Base-by-base conservation (phyloP, 768 basidiomycete genomes). In the Pulveroboletus sp. region DNA sequence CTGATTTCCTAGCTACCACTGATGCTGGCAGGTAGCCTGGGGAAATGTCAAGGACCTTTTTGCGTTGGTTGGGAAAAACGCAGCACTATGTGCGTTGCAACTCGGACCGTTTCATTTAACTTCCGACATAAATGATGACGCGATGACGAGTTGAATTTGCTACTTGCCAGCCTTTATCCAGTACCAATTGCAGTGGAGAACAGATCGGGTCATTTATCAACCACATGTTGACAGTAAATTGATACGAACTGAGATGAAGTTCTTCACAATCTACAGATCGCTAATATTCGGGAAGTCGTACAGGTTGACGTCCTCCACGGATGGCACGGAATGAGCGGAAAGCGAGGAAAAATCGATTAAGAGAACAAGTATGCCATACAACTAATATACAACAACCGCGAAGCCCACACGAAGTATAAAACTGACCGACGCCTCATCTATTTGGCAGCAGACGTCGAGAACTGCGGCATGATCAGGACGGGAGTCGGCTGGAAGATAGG, bases 401-500 rank as follows among this genome's bases (percentile, higher is more conserved):
- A 36, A 20, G 27, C 30, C 45, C 38, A 53, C 13, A 45, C 49
- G 54, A 65, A 52, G 57, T 51, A 59, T 29, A 47, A 44, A 41
- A 61, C 29, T 43, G 45, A 35, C 53, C 38, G 37, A 22, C 3
- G 32, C 37, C 13, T 31, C 14, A 31, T 63, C 58, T 74, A 75
- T 53, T 75, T 73, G n/a, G 75, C 64, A 10, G 70, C 68, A 7
- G 75, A 73, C 51, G 73, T 71, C 40, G 74, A 76, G 66, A 76
- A 76, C 71, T 76, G 32, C 1, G 42, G 17, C 0, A 30, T 2
- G 5, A 11, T 59, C 44, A 53, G 37, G 43, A 57, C 45, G 6
- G 29, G 22, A 30, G 23, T 10, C 3, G 2, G 3, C 20, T 16
- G 19, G 24, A 30, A 51, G 60, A 24, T 2, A 10, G 20, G 20